Evolutionary conservation across 2,329 filamentous ascomycete genomes (phyloP).

Genomic region (Curvularia hawaiiensis): DNA sequence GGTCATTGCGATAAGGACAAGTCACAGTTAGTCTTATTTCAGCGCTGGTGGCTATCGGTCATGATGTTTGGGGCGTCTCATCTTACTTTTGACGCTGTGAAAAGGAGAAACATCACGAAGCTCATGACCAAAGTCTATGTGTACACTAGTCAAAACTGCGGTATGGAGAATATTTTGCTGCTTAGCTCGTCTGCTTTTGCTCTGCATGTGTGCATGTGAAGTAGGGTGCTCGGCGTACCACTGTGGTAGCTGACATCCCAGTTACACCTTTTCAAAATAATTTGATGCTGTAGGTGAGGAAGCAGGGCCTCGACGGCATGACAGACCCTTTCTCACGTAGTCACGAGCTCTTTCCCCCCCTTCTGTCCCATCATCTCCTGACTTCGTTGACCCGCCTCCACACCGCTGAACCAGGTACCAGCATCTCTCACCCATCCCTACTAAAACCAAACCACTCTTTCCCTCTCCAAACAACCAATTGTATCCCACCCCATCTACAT

Average conservation of each 20-base stretch:
- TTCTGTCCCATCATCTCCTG: neutral
- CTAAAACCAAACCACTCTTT: neutral
- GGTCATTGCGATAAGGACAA: constrained; percentile 26
- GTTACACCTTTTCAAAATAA: neutral
- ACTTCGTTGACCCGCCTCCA: neutral
- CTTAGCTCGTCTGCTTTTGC: neutral
- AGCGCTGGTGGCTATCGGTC: constrained; percentile 25
- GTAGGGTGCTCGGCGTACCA: constrained; percentile 23
- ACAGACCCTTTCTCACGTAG: neutral
- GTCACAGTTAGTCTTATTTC: constrained; percentile 37
- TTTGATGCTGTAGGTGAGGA: neutral
- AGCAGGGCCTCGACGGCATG: neutral
- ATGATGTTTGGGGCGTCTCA: constrained; percentile 43
- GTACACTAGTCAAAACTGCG: constrained; percentile 46
- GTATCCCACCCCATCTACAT: neutral
- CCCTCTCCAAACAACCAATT: neutral
- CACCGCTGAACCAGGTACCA: neutral
- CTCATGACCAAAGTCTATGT: constrained; percentile 43
- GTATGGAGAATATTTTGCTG: constrained; percentile 40
- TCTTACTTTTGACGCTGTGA: constrained; percentile 22
- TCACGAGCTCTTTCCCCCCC: neutral
- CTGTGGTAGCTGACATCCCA: constrained; percentile 30
- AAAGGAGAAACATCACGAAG: constrained; percentile 41
- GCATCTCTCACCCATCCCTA: neutral
- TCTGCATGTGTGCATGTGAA: neutral